A percentile compares a stretch with the other conserved stretches of the same genome.
Evolutionary conservation across 192 early-diverging fungal species (phyloP).

Genomic region (Polychytrium aggregatum): DNA sequence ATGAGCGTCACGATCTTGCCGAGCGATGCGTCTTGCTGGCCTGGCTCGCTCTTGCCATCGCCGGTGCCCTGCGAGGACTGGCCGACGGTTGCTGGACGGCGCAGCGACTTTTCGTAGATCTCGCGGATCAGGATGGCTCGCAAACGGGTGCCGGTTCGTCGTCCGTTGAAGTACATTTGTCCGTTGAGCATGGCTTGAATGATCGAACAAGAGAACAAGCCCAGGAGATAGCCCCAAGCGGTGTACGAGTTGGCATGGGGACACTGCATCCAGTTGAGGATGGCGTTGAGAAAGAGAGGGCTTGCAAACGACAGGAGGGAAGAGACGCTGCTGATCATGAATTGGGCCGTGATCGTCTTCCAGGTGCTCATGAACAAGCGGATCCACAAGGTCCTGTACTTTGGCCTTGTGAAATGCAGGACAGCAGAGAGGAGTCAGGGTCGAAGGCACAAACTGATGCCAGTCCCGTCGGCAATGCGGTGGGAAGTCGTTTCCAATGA

Average conservation of each 20-base stretch:
- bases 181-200: constrained; percentile 12
- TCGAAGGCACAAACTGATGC: no score
- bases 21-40: constrained; percentile 6
- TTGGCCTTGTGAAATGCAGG: constrained; percentile 12
- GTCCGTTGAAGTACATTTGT: constrained; percentile 18
- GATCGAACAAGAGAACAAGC: constrained; percentile 7
- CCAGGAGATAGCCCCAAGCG: no score
- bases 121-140: constrained; percentile 29
- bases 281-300: constrained; percentile 32
- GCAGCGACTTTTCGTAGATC: constrained; percentile 32
- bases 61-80: not conserved
- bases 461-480: no score
- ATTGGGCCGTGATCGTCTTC: not conserved
- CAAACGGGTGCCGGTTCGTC: constrained; percentile 14
- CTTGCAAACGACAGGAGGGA: constrained; percentile 11
- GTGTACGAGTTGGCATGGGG: not conserved
- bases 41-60: not conserved
- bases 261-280: constrained; percentile 24
- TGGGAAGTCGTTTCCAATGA: no score
- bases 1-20: constrained; percentile 37
- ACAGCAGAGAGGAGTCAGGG: not conserved
- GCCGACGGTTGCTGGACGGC: not conserved
- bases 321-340: constrained; percentile 15
- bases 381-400: constrained; percentile 6
- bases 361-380: constrained; percentile 1